A percentile compares a stretch with the other conserved stretches of the same genome.
phyloP scores from a whole-genome alignment of 345 rosid species.

The Salix viminalis region DNA sequence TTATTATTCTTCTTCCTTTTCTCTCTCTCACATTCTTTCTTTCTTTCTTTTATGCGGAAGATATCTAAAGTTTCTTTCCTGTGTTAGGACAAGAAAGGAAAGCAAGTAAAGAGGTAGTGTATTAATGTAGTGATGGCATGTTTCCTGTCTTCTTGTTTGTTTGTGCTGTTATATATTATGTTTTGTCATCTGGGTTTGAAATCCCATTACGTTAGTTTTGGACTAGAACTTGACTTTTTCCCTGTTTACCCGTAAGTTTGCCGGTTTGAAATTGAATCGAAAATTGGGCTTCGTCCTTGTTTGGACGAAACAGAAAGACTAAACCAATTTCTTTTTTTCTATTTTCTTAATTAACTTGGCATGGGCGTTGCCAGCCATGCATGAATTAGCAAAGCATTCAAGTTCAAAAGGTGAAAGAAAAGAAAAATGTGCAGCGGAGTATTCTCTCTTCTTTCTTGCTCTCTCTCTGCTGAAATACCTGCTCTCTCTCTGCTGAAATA shows the following conservation, averaged over 20 bases:
- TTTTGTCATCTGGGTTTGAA: slow-evolving; percentile 16
- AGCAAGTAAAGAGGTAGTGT: slow-evolving; percentile 10
- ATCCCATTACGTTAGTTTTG: slow-evolving; percentile 15
- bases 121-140: slow-evolving; percentile 7
- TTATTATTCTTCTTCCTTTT: neutral
- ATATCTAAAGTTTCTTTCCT: slow-evolving; percentile 14
- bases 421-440: neutral
- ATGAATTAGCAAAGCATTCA: slow-evolving; percentile 11
- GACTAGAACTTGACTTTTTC: slow-evolving; percentile 20
- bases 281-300: slow-evolving; percentile 19
- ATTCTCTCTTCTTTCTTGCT: too few relatives aligned
- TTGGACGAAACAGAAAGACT: slow-evolving; percentile 18
- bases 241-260: slow-evolving; percentile 25
- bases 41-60: neutral
- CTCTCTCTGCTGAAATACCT: neutral
- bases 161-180: neutral
- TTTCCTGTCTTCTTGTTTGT: neutral
- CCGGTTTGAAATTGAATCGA: slow-evolving; percentile 20
- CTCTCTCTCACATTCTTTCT: neutral
- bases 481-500: neutral
- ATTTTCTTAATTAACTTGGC: neutral
- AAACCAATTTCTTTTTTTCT: neutral
- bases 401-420: slow-evolving; percentile 13
- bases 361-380: slow-evolving; percentile 29
- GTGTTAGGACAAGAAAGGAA: neutral